phyloP scores from a whole-genome alignment of 371 early-diverging fungal genomes.

The Choanephora cucurbitarum region DNA sequence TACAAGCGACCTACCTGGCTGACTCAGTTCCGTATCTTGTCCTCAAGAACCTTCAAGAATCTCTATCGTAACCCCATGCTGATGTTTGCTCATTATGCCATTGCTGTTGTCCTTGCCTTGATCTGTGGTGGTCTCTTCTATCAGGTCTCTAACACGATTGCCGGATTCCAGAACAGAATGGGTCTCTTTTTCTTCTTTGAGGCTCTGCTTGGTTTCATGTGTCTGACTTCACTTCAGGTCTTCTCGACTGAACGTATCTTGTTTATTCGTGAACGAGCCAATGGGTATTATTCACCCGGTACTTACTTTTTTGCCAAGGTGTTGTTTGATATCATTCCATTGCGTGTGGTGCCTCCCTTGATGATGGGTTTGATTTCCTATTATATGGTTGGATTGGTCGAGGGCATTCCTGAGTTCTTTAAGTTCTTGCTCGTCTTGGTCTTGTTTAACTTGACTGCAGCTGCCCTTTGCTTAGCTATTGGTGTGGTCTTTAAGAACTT shows the following conservation, averaged over 20 bases:
- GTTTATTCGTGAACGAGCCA: constrained; percentile 84
- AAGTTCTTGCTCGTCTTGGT: constrained; percentile 87
- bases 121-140: constrained; percentile 85
- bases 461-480: constrained; percentile 78
- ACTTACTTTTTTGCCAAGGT: constrained; percentile 77
- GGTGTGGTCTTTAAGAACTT: constrained; percentile 76
- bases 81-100: constrained; percentile 81
- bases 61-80: constrained; percentile 86
- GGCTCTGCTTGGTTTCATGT: constrained; percentile 79
- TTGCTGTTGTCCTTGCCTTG: constrained; percentile 71
- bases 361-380: constrained; percentile 86
- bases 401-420: constrained; percentile 66
- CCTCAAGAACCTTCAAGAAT: constrained; percentile 83
- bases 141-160: constrained; percentile 76
- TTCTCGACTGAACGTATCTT: constrained; percentile 76
- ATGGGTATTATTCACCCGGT: constrained; percentile 81
- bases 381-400: constrained; percentile 84
- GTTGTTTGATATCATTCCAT: constrained; percentile 81
- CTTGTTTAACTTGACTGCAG: constrained; percentile 83
- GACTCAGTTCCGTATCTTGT: constrained; percentile 77
- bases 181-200: constrained; percentile 85
- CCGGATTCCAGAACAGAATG: constrained; percentile 88
- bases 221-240: constrained; percentile 73
- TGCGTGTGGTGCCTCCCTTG: constrained; percentile 87
- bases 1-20: not conserved